Evolutionary conservation across 179 eudicot genomes (phyloP), one percentile per base, ranked within the genome.

Genomic region (Spinacia oleracea): DNA sequence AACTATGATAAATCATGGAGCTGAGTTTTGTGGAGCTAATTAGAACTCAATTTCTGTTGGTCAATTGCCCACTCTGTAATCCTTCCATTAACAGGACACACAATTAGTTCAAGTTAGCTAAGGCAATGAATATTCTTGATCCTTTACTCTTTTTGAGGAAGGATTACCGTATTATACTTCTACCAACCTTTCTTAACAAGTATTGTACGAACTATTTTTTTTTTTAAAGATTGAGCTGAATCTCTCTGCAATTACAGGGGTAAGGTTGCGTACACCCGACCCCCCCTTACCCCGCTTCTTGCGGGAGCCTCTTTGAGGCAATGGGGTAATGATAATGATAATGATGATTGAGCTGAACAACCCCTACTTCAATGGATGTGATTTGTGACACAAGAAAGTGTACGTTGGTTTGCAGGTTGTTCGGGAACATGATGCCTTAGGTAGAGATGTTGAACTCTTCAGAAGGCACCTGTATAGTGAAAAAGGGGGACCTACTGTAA

Each of bases 381-480:
- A 31, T 67, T 48, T 31, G 3, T 59, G 72, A 45, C 45, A n/a
- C 11, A 25, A 32, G 4, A 14, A 31, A 10, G 18, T 9, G 29
- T n/a, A n/a, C n/a, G n/a, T 63, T 35, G 29, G 32, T 65, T 25
- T 80, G 71, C 81, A 96, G 98, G 92, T 96, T 81, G 98, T 96
- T 68, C 94, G 99, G 29, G 99, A 96, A 81, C 99, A 93, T 84
- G 98, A 96, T 80, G 86, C 94, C 27, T 80, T 87, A 32, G 98
- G 99, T 77, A 89, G 98, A 81, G 98, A 96, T 68, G 98, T 91
- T 64, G 99, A 96, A 74, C 84, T 90, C 74, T 96, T 93, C 65
- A 91, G 98, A 9, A 84, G 84, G 83, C 93, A 96, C 80, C 74
- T 87, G 35, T 96, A 92, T 70, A 59, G 85, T 51, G 92, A 82